phyloP scores from a whole-genome alignment of 1,284 basidiomycete genomes.

The Moniliophthora roreri region DNA sequence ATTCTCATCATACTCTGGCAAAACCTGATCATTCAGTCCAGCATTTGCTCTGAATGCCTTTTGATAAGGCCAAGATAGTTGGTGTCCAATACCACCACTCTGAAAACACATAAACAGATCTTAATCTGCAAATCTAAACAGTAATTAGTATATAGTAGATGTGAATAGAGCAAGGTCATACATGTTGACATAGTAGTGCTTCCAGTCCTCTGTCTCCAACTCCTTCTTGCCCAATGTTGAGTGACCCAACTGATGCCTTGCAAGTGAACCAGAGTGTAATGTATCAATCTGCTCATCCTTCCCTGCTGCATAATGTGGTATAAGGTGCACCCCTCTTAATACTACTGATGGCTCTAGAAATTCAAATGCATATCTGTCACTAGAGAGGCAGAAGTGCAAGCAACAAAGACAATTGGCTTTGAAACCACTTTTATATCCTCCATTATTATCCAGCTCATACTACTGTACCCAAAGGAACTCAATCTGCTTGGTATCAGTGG shows the following conservation, averaged over 20 bases:
- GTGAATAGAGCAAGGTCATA: conserved; percentile 12
- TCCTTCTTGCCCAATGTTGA: conserved; percentile 2
- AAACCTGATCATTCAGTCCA: neutral
- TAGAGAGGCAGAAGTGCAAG: conserved; percentile 30
- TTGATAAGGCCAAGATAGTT: neutral
- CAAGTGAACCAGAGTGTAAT: neutral
- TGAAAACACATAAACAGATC: no score
- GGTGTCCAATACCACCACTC: no score
- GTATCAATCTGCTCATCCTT: neutral
- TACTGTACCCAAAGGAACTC: conserved; percentile 20
- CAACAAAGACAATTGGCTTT: conserved; percentile 25
- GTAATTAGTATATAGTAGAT: neutral
- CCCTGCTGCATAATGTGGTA: conserved; percentile 32
- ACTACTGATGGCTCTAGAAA: conserved; percentile 39
- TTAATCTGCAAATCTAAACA: conserved; percentile 6
- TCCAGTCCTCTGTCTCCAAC: neutral
- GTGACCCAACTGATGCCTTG: neutral
- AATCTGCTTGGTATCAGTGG: conserved; percentile 8
- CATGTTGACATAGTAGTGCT: conserved; percentile 23
- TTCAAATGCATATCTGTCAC: conserved; percentile 32
- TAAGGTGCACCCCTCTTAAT: conserved; percentile 33
- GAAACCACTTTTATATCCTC: conserved; percentile 21
- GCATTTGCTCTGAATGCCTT: neutral
- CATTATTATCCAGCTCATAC: conserved; percentile 13
- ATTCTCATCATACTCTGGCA: conserved; percentile 4